phyloP scores from a whole-genome alignment of 805 yeast species.

The Clavispora vitiphila region DNA sequence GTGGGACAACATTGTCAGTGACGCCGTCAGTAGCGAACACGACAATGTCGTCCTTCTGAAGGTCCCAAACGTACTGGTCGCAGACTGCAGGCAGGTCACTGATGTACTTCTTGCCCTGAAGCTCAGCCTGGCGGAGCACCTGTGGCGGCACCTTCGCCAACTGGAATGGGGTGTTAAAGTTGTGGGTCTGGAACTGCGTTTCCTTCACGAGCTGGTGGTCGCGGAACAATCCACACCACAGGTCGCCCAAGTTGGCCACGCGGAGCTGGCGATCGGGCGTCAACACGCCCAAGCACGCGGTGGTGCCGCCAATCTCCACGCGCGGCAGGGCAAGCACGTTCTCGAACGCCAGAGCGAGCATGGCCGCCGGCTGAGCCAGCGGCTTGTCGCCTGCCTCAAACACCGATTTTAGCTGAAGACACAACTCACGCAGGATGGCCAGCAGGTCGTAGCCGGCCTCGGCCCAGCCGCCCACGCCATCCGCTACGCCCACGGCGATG shows the following conservation, averaged over 20 bases:
- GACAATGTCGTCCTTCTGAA: constrained; percentile 68
- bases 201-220: constrained; percentile 54
- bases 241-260: constrained; percentile 87
- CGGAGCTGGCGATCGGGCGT: constrained; percentile 50
- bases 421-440: constrained; percentile 78
- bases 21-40: constrained; percentile 93
- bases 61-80: constrained; percentile 59
- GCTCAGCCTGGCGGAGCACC: constrained; percentile 47
- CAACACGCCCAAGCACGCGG: constrained; percentile 80
- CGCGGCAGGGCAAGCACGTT: constrained; percentile 48
- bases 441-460: constrained; percentile 87
- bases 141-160: constrained; percentile 75
- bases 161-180: constrained; percentile 90
- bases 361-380: constrained; percentile 35
- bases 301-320: constrained; percentile 89
- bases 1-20: constrained; percentile 72
- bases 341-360: constrained; percentile 55
- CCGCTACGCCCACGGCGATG: constrained; percentile 76
- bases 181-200: constrained; percentile 76
- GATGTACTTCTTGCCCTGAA: constrained; percentile 57
- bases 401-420: constrained; percentile 46
- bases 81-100: constrained; percentile 67
- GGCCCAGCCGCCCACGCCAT: constrained; percentile 98
- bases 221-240: constrained; percentile 88
- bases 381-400: constrained; percentile 21